Base-by-base conservation (phyloP, 768 basidiomycete genomes). In the Boletus rubroflammeus region DNA sequence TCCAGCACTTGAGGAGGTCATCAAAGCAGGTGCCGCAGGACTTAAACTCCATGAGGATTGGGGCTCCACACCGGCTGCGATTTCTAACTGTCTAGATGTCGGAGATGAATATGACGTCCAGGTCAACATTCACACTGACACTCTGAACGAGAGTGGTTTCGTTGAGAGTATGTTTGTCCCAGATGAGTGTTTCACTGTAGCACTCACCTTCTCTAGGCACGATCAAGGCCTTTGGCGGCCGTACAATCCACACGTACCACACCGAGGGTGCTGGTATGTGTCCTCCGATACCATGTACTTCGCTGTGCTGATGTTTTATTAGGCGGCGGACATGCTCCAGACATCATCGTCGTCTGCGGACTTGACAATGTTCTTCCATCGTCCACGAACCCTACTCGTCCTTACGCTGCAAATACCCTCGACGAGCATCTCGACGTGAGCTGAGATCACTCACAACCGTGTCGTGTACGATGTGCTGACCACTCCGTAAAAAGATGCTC, bases 31-130 rank as follows among this genome's bases (percentile, higher is more conserved):
- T 10, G 93, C 91, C 1, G 82, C 79, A 14, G 97, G 97, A 2
- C 69, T 98, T 62, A 99, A 99, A 74, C 73, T 99, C 54, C 97
- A 99, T 63, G 97, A 98, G 70, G 96, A 98, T 69, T 98, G 96
- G 96, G 96, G 96, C 2, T 79, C 83, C 19, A 95, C 94, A 1
- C 97, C 97, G 1, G 82, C 83, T 17, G 81, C 82, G 1, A 98
- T 98, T 59, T 73, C 75, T 52, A 86, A 81, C 41, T 86, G 85
- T 48, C 75, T 99, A 60, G 82, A 85, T 50, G 80, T 98, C 19
- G 94, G 77, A 1, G 93, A 98, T 62, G 79, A 90, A 55, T 93
- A 90, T 67, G 97, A 99, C 69, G 90, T 99, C 4, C 96, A 98
- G 80, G 88, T 91, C 47, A 56, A 95, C 68, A 97, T 99, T 36